Conservation (phyloP, 208 protist genomes). For the Trypanosoma boissoni region DNA sequence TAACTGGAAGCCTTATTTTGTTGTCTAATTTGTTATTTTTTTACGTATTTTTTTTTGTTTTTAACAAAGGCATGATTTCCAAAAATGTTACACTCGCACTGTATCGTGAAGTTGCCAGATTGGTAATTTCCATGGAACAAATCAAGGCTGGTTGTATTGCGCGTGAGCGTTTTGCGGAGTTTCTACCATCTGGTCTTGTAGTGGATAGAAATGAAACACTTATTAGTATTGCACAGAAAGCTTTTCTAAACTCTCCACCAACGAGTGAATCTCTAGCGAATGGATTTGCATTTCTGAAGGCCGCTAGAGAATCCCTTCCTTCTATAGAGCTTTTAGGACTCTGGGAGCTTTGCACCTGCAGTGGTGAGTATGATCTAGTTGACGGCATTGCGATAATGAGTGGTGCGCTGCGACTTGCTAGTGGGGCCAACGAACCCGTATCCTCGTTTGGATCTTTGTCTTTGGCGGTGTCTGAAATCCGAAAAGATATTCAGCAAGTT, state of each 20-base stretch:
- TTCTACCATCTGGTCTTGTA: conserved; percentile 29
- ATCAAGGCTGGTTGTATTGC: conserved; percentile 16
- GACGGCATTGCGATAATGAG: conserved; percentile 41
- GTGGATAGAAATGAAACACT: conserved; percentile 24
- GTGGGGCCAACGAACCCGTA: conserved; percentile 3
- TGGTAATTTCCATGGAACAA: conserved; percentile 3
- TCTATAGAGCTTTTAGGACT: conserved; percentile 42
- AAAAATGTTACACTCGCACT: conserved; percentile 3
- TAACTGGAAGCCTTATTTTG: background rate
- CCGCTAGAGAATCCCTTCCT: conserved; percentile 30
- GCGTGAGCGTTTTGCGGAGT: conserved; percentile 44
- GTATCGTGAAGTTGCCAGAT: conserved; percentile 16
- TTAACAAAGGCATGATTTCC: conserved; percentile 1
- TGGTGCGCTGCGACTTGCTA: conserved; percentile 28
- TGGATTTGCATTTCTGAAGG: conserved; percentile 54
- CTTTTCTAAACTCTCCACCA: conserved; percentile 26
- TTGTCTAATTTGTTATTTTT: background rate
- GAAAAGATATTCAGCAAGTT: background rate
- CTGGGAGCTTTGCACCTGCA: conserved; percentile 31
- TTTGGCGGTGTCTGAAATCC: background rate
- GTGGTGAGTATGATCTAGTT: conserved; percentile 37
- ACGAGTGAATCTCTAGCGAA: conserved; percentile 22
- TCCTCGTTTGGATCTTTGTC: conserved; percentile 9
- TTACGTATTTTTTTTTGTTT: background rate
- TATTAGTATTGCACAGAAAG: conserved; percentile 25